Base-by-base conservation (phyloP, 768 basidiomycete genomes). In the Mycena crocata region DNA sequence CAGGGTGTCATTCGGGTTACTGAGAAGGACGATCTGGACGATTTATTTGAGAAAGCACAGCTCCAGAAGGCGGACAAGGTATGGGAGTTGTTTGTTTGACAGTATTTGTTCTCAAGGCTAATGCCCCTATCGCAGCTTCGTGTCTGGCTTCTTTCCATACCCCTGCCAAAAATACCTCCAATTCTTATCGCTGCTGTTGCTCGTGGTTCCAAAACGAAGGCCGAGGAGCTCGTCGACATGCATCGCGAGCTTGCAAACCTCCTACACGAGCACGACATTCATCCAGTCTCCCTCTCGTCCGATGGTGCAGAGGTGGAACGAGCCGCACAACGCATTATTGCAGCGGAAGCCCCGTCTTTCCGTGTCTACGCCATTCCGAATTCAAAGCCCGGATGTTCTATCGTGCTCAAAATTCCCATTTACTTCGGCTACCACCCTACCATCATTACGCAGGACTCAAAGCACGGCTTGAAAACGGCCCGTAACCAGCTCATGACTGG, bases 301-400 rank as follows among this genome's bases (percentile, higher is more conserved):
- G 79, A 83, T 73, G 82, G 82, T 0, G 78, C 77, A 0, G 73
- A 73, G 26, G 64, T 73, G 1, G 79, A 82, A 55, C 74, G 80
- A 6, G 35, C 64, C 0, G 68, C 77, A 23, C 75, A 79, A 60
- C 40, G 64, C 1, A 44, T 68, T 0, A 58, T 80, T 14, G 39
- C 71, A 7, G 21, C 64, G 8, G 30, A 26, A 7, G 55, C 56
- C 7, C 14, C 21, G 5, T 9, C 31, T 14, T 19, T 30, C 13
- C 10, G 59, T 1, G 24, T 54, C 21, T 54, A 54, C 26, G 24
- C 13, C 24, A 55, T 52, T 23, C 56, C 51, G 19, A 42, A 65
- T 51, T 37, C 57, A 28, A 52, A 46, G 21, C 57, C 58, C 3
- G 44, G 51, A 7, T 34, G 35, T 17, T 40, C 24, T 4, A 45